phyloP scores from a whole-genome alignment of 2,329 filamentous ascomycete species.

The Coniosporium tulheliwenetii region DNA sequence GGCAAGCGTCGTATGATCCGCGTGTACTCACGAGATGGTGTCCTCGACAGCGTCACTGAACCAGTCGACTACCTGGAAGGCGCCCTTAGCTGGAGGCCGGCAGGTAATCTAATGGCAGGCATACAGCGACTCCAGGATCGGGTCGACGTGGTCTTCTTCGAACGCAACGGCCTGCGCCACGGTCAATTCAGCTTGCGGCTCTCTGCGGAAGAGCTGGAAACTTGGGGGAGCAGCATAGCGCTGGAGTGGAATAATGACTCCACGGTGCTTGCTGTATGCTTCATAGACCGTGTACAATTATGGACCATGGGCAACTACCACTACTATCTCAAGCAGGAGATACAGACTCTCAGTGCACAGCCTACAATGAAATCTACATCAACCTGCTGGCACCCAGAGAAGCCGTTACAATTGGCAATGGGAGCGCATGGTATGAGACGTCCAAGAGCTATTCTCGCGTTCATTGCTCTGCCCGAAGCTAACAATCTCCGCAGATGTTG shows the following conservation, averaged over 20 bases:
- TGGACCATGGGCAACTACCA: conserved; percentile 98
- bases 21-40: conserved; percentile 80
- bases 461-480: conserved; percentile 2
- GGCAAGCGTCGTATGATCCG: conserved; percentile 62
- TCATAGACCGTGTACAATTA: conserved; percentile 63
- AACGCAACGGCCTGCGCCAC: conserved; percentile 92
- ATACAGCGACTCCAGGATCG: conserved; percentile 55
- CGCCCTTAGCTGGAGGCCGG: conserved; percentile 77
- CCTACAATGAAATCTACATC: not conserved
- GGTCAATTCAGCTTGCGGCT: conserved; percentile 75
- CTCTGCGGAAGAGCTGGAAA: conserved; percentile 40
- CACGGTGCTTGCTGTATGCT: conserved; percentile 69
- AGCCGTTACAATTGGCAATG: conserved; percentile 48
- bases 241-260: conserved; percentile 88
- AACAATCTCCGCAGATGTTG: conserved; percentile 17
- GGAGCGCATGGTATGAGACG: too few species aligned
- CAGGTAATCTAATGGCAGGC: conserved; percentile 79
- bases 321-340: conserved; percentile 92
- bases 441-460: too few species aligned
- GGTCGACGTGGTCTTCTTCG: conserved; percentile 86
- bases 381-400: conserved; percentile 68
- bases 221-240: conserved; percentile 41
- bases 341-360: conserved; percentile 20
- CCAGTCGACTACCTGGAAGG: conserved; percentile 85
- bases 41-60: conserved; percentile 85